These are phyloP conservation scores for Rubia yunnanensis DNA, from an alignment of 257 asterid species.

Conservation along the genomic window DNA sequence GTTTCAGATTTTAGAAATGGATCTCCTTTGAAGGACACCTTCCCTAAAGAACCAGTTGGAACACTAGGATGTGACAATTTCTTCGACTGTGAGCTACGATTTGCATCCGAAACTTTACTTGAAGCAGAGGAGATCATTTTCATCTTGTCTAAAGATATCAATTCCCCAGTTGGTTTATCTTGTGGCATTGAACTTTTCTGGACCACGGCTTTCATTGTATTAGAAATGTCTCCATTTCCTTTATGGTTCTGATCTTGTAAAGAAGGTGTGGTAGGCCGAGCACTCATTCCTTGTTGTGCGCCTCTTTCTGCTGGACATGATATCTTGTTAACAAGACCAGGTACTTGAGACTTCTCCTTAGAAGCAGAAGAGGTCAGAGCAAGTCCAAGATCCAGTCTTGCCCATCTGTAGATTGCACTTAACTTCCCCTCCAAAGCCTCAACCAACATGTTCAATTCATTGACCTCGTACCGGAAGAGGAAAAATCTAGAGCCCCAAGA, in stretches of 20 bases:
- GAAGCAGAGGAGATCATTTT: slow-evolving; percentile 24
- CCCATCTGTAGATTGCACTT: slow-evolving; percentile 96
- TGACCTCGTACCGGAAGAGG: slow-evolving; percentile 80
- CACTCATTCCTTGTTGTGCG: slow-evolving; percentile 28
- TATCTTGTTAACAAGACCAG: slow-evolving; percentile 35
- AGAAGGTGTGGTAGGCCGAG: slow-evolving; percentile 20
- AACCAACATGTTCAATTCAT: slow-evolving; percentile 71
- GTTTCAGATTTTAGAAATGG: slow-evolving; percentile 27
- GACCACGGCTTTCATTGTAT: slow-evolving; percentile 16
- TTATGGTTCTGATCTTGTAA: slow-evolving; percentile 37
- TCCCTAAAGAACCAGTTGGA: slow-evolving; percentile 22
- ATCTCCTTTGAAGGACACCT: slow-evolving; percentile 15
- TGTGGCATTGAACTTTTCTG: slow-evolving; percentile 25
- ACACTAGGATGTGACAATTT: slow-evolving; percentile 28
- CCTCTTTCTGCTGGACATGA: slow-evolving; percentile 29
- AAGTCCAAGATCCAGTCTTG: slow-evolving; percentile 87
- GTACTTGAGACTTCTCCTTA: slow-evolving; percentile 36
- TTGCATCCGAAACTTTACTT: slow-evolving; percentile 29
- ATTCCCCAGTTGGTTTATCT: slow-evolving; percentile 39
- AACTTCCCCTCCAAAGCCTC: slow-evolving; percentile 98
- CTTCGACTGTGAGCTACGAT: slow-evolving; percentile 18
- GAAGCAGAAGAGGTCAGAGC: slow-evolving; percentile 72
- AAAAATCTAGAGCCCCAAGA: slow-evolving; percentile 94
- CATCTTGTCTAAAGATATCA: slow-evolving; percentile 39
- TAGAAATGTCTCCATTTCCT: slow-evolving; percentile 22